Evolutionary conservation across 352 stramenopile species (phyloP).

Genomic region (Phytophthora rubi): DNA sequence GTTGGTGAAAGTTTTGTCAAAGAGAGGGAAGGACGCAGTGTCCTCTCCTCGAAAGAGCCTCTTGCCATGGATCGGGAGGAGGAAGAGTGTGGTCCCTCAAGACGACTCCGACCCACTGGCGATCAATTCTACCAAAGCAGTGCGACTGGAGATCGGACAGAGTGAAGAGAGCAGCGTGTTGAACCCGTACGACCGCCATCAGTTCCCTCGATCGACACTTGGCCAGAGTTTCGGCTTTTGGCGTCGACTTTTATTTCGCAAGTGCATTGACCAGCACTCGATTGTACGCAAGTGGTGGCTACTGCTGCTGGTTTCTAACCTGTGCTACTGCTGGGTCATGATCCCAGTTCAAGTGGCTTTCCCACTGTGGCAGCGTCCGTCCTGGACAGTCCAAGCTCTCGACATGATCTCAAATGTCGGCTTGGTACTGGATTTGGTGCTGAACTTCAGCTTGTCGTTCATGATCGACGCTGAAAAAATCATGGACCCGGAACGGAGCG

Average conservation of each 20-base stretch:
- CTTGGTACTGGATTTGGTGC: conserved; percentile 50
- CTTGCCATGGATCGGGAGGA: conserved; percentile 2
- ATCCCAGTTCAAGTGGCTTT: conserved; percentile 63
- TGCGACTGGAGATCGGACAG: neutral
- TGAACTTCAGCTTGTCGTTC: conserved; percentile 71
- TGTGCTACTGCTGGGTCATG: conserved; percentile 61
- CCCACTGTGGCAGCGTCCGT: conserved; percentile 38
- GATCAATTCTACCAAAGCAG: neutral
- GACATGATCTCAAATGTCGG: conserved; percentile 47
- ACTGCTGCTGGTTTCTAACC: conserved; percentile 31
- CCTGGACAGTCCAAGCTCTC: conserved; percentile 35
- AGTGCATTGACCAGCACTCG: conserved; percentile 60
- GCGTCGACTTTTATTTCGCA: conserved; percentile 6
- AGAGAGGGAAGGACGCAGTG: neutral
- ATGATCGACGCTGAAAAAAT: conserved; percentile 62
- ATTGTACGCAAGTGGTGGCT: conserved; percentile 56
- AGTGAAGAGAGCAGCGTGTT: neutral
- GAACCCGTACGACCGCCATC: conserved; percentile 13
- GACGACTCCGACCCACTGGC: neutral
- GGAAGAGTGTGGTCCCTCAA: conserved; percentile 7
- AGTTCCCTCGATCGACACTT: neutral
- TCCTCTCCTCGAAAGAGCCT: conserved; percentile 4
- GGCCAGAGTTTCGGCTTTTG: neutral
- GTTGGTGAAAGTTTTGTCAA: conserved; percentile 14
- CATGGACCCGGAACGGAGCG: conserved; percentile 45